Evolutionary conservation across 371 early-diverging fungal genomes (phyloP), one percentile per base, ranked within the genome.

Genomic region (Entomophthora muscae): DNA sequence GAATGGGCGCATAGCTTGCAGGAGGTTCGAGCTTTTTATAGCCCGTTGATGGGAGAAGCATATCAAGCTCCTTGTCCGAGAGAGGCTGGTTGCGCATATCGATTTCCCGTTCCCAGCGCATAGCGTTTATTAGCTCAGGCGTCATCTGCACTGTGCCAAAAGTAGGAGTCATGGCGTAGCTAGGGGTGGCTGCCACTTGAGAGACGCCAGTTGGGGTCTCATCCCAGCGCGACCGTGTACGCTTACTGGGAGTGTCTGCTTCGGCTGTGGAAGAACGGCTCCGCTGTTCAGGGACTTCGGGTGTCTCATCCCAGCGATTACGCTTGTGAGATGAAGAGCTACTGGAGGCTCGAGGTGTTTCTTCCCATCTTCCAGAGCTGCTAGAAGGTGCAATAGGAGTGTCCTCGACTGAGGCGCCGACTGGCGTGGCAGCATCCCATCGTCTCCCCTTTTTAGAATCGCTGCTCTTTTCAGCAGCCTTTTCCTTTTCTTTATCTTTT

Each of bases 11-110:
- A 68, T 98, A 98, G 0, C 81, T 80, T 1, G 86, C 67, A 3
- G 97, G 98, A 3, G 91, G 89, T 3, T 91, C 93, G 31, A 98
- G 71, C 59, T 95, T 86, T 66, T 81, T 85, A 77, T 93, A 98
- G 1, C 98, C 98, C 12, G 86, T 77, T 0, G 79, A 69, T 0
- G 98, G 98, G 53, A 98, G 83, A 80, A 97, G 84, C 31, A 84
- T 81, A 67, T 98, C 91, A 29, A 98, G 78, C 67, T 95, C 96
- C 61, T 91, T 95, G 70, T 98, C 98, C 1, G 91, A 78, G 24
- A 88, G 70, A 61, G 83, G 84, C 62, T 82, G 71, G 71, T 96
- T 96, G 54, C 97, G 87, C 28, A 76, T 72, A 65, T 93, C 95
- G 59, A 92, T 74, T 67, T 89, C 94, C 54, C 83, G 78, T 65